phyloP scores from a whole-genome alignment of 495 filamentous ascomycete species.

The Xylaria longipes region DNA sequence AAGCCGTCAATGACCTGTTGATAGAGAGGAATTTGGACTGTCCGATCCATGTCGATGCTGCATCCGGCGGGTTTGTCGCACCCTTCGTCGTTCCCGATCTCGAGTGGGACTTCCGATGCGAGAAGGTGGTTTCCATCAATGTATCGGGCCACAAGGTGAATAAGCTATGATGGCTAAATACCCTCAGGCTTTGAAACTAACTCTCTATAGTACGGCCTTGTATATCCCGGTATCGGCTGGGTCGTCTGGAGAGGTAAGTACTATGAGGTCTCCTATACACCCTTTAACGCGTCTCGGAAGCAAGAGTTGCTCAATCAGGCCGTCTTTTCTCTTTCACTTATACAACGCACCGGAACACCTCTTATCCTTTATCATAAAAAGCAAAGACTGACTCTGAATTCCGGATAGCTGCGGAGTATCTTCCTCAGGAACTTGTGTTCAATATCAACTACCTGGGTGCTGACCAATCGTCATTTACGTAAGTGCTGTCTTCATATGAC shows the following conservation, averaged over 20 bases:
- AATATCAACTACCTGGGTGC: constrained; percentile 97
- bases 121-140: constrained; percentile 89
- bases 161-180: constrained; percentile 26
- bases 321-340: neutral
- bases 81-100: constrained; percentile 84
- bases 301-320: neutral
- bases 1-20: constrained; percentile 85
- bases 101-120: constrained; percentile 86
- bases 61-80: constrained; percentile 86
- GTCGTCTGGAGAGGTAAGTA: constrained; percentile 75
- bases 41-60: constrained; percentile 91
- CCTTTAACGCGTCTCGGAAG: neutral
- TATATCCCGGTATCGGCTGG: constrained; percentile 94
- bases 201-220: constrained; percentile 54
- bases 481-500: neutral
- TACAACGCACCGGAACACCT: neutral
- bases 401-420: constrained; percentile 63
- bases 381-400: neutral
- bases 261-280: neutral
- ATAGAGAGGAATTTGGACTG: constrained; percentile 72
- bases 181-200: constrained; percentile 2
- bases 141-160: constrained; percentile 91
- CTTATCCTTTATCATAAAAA: neutral
- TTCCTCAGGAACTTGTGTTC: constrained; percentile 91
- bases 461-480: constrained; percentile 93